phyloP scores from a whole-genome alignment of 768 basidiomycete species.

The Xanthoconium purpureum region DNA sequence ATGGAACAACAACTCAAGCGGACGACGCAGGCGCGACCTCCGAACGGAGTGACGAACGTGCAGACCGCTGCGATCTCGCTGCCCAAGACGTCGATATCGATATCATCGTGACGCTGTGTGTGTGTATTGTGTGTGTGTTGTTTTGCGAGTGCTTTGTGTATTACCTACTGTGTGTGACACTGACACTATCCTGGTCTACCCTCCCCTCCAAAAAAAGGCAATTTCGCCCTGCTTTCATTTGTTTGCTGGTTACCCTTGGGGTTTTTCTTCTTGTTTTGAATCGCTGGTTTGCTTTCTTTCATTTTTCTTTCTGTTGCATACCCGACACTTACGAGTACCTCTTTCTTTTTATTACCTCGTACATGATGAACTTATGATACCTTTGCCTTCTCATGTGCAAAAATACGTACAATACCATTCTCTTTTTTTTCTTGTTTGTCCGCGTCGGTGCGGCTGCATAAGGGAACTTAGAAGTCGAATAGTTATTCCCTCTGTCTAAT shows the following conservation, averaged over 20 bases:
- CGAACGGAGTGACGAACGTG: constrained; percentile 26
- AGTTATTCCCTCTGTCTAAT: constrained; percentile 1
- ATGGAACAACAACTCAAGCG: constrained; percentile 72
- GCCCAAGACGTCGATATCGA: constrained; percentile 21
- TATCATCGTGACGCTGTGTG: background rate
- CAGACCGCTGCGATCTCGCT: constrained; percentile 30
- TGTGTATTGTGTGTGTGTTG: constrained; percentile 1
- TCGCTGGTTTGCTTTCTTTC: background rate
- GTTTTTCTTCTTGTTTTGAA: constrained; percentile 1
- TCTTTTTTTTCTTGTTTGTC: constrained; percentile 4
- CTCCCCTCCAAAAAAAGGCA: background rate
- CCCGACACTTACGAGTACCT: constrained; percentile 13
- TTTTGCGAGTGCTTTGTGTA: constrained; percentile 14
- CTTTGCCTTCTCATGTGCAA: constrained; percentile 8
- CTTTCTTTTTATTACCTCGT: background rate
- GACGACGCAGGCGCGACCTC: constrained; percentile 42
- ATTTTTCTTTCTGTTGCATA: constrained; percentile 4
- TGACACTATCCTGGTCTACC: too few relatives aligned
- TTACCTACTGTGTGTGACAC: background rate
- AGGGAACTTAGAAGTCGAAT: background rate
- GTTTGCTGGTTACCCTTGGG: background rate
- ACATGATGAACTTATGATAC: background rate
- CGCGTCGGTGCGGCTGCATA: background rate
- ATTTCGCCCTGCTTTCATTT: background rate
- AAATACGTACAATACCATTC: constrained; percentile 15